phyloP scores from a whole-genome alignment of 2,329 filamentous ascomycete species.

The Monosporascus sp. region DNA sequence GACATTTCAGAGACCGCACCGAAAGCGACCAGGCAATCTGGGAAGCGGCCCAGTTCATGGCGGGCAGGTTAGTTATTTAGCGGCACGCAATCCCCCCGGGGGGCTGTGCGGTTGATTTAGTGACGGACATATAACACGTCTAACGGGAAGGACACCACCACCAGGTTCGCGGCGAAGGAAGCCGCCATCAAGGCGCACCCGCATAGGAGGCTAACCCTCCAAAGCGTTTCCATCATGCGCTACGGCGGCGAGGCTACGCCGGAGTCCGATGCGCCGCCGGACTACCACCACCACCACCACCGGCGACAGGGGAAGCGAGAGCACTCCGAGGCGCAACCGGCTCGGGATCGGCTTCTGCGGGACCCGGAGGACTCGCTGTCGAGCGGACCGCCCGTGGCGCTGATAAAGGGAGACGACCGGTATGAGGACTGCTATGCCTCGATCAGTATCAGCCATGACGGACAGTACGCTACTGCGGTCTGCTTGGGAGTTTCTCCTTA shows the following conservation, averaged over 20 bases:
- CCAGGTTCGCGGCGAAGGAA: conserved; percentile 67
- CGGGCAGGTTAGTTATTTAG: conserved; percentile 33
- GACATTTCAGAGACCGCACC: too few species aligned
- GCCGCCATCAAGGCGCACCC: conserved; percentile 68
- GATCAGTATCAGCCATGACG: conserved; percentile 84
- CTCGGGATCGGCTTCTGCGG: too few species aligned
- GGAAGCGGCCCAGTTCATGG: conserved; percentile 36
- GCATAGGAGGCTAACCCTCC: conserved; percentile 52
- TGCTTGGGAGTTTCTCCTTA: conserved; percentile 44
- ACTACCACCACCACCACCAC: conserved; percentile 9
- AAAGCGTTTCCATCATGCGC: conserved; percentile 47
- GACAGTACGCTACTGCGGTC: conserved; percentile 69
- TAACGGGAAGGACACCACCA: neutral
- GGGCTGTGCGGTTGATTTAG: too few species aligned
- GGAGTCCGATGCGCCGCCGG: conserved; percentile 9
- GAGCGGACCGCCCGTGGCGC: conserved; percentile 39
- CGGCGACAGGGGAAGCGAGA: too few species aligned
- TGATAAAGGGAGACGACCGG: conserved; percentile 29
- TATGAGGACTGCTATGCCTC: conserved; percentile 49
- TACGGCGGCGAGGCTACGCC: neutral
- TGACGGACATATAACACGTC: neutral
- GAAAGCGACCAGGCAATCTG: conserved; percentile 23
- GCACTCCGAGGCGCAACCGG: too few species aligned
- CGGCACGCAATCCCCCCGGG: neutral
- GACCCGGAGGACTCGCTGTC: conserved; percentile 6